These are phyloP conservation scores for Fomitopsis betulina DNA, from an alignment of 1,284 basidiomycete genomes.

Conservation along the genomic window DNA sequence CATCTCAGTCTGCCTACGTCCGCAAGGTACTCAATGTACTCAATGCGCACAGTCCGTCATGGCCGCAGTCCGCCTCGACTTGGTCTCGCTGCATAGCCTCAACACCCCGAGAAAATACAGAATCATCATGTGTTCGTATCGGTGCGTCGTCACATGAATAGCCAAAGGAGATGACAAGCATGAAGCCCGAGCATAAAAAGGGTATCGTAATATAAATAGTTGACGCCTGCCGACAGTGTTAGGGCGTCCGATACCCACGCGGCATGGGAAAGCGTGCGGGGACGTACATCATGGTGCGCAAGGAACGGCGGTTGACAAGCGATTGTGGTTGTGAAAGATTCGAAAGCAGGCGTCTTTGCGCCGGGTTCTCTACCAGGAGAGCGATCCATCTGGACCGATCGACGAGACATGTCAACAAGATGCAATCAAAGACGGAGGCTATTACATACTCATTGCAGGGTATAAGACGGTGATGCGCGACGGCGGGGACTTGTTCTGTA, in stretches of 20 bases:
- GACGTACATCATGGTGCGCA: slow-evolving; percentile 18
- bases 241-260: neutral
- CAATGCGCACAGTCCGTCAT: too few species aligned
- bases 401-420: neutral
- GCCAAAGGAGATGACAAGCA: slow-evolving; percentile 2
- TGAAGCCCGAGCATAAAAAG: slow-evolving; percentile 10
- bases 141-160: slow-evolving; percentile 14
- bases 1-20: neutral
- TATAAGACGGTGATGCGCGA: neutral
- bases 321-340: slow-evolving; percentile 2
- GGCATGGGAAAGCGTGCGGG: slow-evolving; percentile 11
- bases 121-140: slow-evolving; percentile 20
- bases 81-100: neutral
- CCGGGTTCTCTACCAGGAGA: slow-evolving; percentile 6
- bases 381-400: neutral
- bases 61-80: neutral
- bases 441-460: neutral
- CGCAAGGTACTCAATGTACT: too few species aligned
- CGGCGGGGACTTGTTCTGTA: neutral
- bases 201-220: slow-evolving; percentile 19
- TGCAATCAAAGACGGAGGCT: neutral
- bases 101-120: neutral
- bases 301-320: slow-evolving; percentile 5
- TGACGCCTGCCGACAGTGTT: slow-evolving; percentile 1
- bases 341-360: slow-evolving; percentile 11